Base-by-base conservation (phyloP, 192 early-diverging fungal genomes). In the Coemansia pectinata region DNA sequence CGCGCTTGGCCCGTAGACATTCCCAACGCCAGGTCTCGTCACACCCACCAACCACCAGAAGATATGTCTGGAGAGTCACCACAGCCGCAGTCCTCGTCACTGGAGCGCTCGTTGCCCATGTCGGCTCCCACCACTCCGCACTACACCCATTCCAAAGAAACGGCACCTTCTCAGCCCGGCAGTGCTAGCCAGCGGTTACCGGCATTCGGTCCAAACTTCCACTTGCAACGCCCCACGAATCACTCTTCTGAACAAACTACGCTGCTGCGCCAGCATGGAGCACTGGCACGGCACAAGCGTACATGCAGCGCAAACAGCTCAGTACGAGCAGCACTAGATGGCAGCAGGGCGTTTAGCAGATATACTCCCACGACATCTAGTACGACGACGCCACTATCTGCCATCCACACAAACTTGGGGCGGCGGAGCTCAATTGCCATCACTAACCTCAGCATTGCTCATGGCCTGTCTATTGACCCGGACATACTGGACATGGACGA, bases 401-500 rank as follows among this genome's bases (percentile, higher is more conserved):
- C 55, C 45, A 53, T 21, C 55, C 63, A 33, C 21, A 55, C 10
- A 41, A 36, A 21, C 36, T 39, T n/a, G 66, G n/a, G 45, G 41
- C 63, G 74, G 17, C 74, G 79, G 17, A 65, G 71, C 11, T 82
- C 79, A 11, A 62, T 74, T 29, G 79, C 74, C 17, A 21, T 70
- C 52, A 57, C 67, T 1, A 65, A 71, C 36, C 64, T 65, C 9
- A 71, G 65, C 48, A 79, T 70, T 50, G 61, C 60, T 11, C 67
- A 72, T 31, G 66, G 71, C 15, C 58, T 76, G 47, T 69, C 74
- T 1, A 19, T 76, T 5, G 74, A 76, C 41, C 74, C 69, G 5
- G 74, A 76, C 65, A 19, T 27, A 21, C 60, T 76, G 14, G 76
- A 72, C 29, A 73, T 69, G 63, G 75, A 82, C 66, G 78, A 76